Conservation (phyloP, 257 asterid species). For the Lycium barbarum region DNA sequence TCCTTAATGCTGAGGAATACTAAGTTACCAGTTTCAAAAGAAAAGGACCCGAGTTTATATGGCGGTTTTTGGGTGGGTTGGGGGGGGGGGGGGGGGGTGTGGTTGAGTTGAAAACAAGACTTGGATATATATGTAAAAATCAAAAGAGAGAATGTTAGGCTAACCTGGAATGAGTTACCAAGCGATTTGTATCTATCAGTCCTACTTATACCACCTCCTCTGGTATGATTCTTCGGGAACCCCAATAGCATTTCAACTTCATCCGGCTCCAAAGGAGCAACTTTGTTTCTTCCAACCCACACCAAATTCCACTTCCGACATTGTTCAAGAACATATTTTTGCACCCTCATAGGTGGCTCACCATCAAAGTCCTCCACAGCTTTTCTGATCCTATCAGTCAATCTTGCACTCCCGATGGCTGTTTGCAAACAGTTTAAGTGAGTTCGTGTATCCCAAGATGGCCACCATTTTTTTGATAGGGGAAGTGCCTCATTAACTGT, state of each 20-base stretch:
- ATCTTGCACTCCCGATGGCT: conserved; percentile 21
- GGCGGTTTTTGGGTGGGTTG: no score
- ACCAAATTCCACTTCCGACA: conserved; percentile 28
- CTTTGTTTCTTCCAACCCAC: conserved; percentile 27
- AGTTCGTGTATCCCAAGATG: conserved; percentile 23
- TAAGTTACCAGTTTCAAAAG: no score
- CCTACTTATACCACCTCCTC: conserved; percentile 24
- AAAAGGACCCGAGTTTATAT: no score
- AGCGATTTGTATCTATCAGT: conserved; percentile 20
- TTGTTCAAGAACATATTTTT: conserved; percentile 22
- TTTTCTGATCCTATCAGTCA: conserved; percentile 24
- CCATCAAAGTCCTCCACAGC: conserved; percentile 26
- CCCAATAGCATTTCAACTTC: conserved; percentile 24
- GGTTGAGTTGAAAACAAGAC: neutral
- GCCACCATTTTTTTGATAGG: conserved; percentile 23
- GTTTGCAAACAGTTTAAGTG: conserved; percentile 21
- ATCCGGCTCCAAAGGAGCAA: conserved; percentile 16
- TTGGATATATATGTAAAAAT: conserved; percentile 2
- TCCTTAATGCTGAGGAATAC: no score
- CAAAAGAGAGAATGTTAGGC: neutral
- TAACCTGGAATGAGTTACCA: conserved; percentile 25
- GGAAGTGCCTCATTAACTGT: conserved; percentile 26
- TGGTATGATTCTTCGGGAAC: conserved; percentile 17
- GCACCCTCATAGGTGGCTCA: conserved; percentile 26
- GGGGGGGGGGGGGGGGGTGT: no score